Evolutionary conservation across 305 asterid species (phyloP), one percentile per base, ranked within the genome.

Genomic region (Solanum chacoense): DNA sequence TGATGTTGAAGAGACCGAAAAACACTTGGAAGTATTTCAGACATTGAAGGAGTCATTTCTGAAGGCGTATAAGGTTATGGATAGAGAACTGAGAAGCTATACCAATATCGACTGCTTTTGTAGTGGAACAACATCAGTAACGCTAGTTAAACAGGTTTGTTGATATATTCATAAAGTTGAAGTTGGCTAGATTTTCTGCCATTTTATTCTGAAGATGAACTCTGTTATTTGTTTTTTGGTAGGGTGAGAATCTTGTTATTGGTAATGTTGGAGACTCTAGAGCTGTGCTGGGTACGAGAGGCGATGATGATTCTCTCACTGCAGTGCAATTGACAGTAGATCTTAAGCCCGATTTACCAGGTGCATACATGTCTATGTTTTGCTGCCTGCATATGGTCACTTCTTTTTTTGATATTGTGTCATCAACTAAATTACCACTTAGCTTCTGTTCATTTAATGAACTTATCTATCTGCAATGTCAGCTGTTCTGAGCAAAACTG

Each of bases 61-160:
- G 86, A 94, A 94, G 93, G 97, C 95, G 75, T 95, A 91, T 90
- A 95, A 92, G 91, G 91, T 94, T 90, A 94, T 94, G 99, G 99
- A 95, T 90, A 91, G 93, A 90, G 99, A 95, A 84, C 90, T 96
- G 90, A 94, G 93, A 91, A 90, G 92, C 95, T 87, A 91, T 59
- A 59, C 93, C 67, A 92, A 93, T 88, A 89, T 94, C 14, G 98
- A 96, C 91, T 93, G 98, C 92, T 87, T 95, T 90, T 93, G 96
- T 93, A 96, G 99, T 84, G 98, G 99, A 90, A 95, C 95, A 79
- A 96, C 98, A 18, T 96, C 97, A 5, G 98, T 95, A 84, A 92
- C 98, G 4, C 87, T 95, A 71, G 95, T 95, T 91, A 96, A 94
- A 92, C 95, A 94, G 96, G 99, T 96, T 88, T 1, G 9, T n/a